phyloP scores from a whole-genome alignment of 2,329 filamentous ascomycete species.

The Rutstroemia sp. region DNA sequence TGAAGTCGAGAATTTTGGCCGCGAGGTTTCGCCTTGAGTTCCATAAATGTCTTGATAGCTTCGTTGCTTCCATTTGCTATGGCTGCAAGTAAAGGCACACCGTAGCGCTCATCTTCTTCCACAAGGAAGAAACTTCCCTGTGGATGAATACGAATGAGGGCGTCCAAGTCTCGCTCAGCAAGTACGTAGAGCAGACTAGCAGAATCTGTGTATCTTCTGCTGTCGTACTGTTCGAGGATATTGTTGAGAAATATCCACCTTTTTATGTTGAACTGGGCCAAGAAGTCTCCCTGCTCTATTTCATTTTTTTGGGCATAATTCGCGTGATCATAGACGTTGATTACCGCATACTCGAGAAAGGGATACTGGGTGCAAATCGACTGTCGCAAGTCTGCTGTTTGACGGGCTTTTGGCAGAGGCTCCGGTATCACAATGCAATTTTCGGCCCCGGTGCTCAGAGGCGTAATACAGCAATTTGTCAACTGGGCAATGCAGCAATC shows the following conservation, averaged over 20 bases:
- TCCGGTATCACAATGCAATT: constrained; percentile 11
- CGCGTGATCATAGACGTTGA: constrained; percentile 36
- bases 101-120: constrained; percentile 28
- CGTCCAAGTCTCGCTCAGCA: constrained; percentile 26
- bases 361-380: constrained; percentile 28
- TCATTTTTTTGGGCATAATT: constrained; percentile 29
- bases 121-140: constrained; percentile 17
- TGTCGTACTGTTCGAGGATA: constrained; percentile 23
- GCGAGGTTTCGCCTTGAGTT: constrained; percentile 8
- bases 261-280: constrained; percentile 26
- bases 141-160: constrained; percentile 25
- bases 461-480: constrained; percentile 17
- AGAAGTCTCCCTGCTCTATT: constrained; percentile 30
- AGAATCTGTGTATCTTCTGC: constrained; percentile 21
- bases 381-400: constrained; percentile 17
- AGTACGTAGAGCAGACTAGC: constrained; percentile 32
- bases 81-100: constrained; percentile 32
- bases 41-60: constrained; percentile 23
- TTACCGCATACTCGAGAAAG: constrained; percentile 40
- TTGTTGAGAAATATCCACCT: constrained; percentile 30
- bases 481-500: constrained; percentile 19
- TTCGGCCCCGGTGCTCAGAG: constrained; percentile 13
- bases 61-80: constrained; percentile 26
- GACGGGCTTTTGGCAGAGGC: constrained; percentile 6
- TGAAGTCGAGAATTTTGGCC: constrained; percentile 3